Evolutionary conservation across 176 grass and related monocot genomes (phyloP), one percentile per base, ranked within the genome.

Genomic region (Coix lacrymajobi): DNA sequence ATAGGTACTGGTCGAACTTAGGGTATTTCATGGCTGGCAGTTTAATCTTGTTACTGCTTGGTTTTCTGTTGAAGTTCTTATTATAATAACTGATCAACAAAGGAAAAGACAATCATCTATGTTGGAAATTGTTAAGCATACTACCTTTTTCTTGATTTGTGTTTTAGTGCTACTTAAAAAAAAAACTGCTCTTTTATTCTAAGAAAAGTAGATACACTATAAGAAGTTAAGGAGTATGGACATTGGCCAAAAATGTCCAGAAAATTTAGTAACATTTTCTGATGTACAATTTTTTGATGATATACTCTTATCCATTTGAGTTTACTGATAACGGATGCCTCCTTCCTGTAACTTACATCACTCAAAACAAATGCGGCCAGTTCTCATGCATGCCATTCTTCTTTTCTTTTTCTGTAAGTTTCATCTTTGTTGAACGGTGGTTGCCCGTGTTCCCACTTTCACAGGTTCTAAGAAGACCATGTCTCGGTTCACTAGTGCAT

Each of bases 401-500:
- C 8, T 58, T 11, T 58, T 5, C 9, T 4, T n/a, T 57, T 20
- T 2, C 1, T 56, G 10, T 4, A 24, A 25, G 8, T 22, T 22
- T 11, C 8, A 1, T 12, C 8, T 26, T 26, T 60, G 56, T 60
- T 60, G n/a, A 60, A 60, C 56, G 33, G 52, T 81, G 22, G 26
- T 36, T 10, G 73, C 54, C 10, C 57, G 86, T 86, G 83, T 84
- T 87, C 77, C n/a, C 56, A 60, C 56, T 60, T 26, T 60, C 56
- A 26, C 56, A 60, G 56, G 56, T 79, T 88, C 51, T 25, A 77
- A 66, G 51, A 94, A 86, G 84, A 86, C 82, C 11, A 88, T 65
- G 76, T 91, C 86, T 75, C 76, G 66, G 56, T 86, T 88, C 40
- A 85, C 43, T 15, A n/a, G 83, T 5, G 30, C 52, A 20, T 80